Evolutionary conservation across 2,329 filamentous ascomycete species (phyloP), one percentile per base, ranked within the genome.

Genomic region (Penicillium sp.): DNA sequence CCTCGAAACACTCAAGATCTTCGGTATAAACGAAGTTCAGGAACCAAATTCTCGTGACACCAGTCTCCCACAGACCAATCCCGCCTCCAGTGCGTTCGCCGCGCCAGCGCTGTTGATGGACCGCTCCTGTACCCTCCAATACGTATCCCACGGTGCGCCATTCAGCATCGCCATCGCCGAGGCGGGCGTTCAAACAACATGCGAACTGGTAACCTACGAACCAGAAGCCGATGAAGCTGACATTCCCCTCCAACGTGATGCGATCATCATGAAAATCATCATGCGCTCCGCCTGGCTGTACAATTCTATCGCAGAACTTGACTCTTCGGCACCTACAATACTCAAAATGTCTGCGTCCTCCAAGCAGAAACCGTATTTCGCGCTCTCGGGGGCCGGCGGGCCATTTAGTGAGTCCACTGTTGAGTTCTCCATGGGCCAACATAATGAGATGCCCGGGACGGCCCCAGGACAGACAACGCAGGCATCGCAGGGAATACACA

Each of bases 1-100:
- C 3, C 85, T 99, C 53, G 95, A 98, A 77, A 96, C 93, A 0
- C 83, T 99, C 8, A 93, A 97, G 69, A 98, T 99, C 50, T 96
- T 99, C 69, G 92, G 92, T 50, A 85, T 93, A 46, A 89, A 91
- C 63, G 81, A 86, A 14, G 79, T 85, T 6, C 64, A 80, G 79
- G 42, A 83, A 4, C 55, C 60, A 25, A 60, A 63, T 42, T 53
- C 59, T 45, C 68, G 66, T 45, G 68, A 70, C 53, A 63, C 63
- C 50, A 71, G 67, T 51, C 62, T 73, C 33, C 70, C 71, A 23
- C 68, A 69, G n/a, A 64, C 62, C 11, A 69, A 70, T 26, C 62
- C 68, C 26, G 84, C 61, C 78, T 72, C 72, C n/a, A 89, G 90
- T 66, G 91, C 91, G 50, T 97, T 97, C 76, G 91, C 86, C 63